These are phyloP conservation scores for Paxillus rubicundulus DNA, from an alignment of 768 basidiomycete species.

Conservation along the genomic window DNA sequence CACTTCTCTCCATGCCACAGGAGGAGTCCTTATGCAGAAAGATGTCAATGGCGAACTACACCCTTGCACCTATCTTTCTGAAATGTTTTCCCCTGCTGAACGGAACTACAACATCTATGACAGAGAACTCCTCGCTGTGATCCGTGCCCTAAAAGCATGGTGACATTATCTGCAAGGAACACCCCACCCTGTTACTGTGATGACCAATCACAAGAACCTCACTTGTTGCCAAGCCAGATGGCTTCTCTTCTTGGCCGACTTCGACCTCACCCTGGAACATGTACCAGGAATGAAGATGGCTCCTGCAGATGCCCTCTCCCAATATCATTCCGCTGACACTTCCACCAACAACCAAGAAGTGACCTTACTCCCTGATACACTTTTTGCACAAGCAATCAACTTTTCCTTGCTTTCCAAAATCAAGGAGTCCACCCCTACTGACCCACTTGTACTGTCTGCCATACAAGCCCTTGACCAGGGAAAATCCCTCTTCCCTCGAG, in stretches of 20 bases:
- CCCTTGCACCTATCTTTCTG: background rate
- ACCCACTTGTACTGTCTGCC: too few species aligned
- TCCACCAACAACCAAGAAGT: too few species aligned
- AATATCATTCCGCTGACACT: too few species aligned
- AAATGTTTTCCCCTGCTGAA: constrained; percentile 25
- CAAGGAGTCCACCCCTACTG: too few species aligned
- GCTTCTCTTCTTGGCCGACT: too few species aligned
- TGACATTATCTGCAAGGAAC: constrained; percentile 34
- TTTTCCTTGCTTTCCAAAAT: too few species aligned
- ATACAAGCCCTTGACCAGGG: too few species aligned
- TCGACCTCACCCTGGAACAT: background rate
- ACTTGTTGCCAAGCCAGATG: too few species aligned
- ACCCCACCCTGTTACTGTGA: constrained; percentile 27
- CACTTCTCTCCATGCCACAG: background rate
- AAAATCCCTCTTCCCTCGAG: too few species aligned
- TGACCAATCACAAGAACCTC: constrained; percentile 29
- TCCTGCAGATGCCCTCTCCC: too few species aligned
- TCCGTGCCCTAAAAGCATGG: constrained; percentile 4
- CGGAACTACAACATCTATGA: constrained; percentile 50
- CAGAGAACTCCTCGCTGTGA: background rate
- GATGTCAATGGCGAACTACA: background rate
- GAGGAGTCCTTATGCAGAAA: background rate
- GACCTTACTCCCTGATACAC: constrained; percentile 18
- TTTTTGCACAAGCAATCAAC: too few species aligned
- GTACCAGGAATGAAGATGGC: background rate